Base-by-base conservation (phyloP, 129 eudicot species). In the Ambrosia artemisiifolia region DNA sequence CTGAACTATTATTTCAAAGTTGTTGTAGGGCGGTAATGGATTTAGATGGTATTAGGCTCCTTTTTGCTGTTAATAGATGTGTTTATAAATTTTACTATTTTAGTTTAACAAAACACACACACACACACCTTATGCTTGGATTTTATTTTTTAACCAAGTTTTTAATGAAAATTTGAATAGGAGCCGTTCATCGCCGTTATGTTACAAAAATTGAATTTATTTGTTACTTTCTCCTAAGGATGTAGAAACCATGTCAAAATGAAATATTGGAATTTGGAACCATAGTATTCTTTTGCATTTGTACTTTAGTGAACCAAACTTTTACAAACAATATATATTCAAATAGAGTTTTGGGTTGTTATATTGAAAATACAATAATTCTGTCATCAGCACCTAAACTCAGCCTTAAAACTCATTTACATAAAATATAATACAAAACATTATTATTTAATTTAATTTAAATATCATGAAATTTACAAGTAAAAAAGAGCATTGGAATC, bases 401-500 rank as follows among this genome's bases (percentile, higher is more conserved):
- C 24, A 55, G 36, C 36, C 63, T 57, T 28, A 57, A 57, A 57
- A 1, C 36, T 57, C 63, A 57, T 66, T 33, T 50, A 33, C 14
- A 17, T 33, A 47, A 40, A 44, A n/a, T 12, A 55, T 66, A 24
- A 46, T 57, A 66, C 34, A 66, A 16, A 12, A 67, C 36, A 67
- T 8, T n/a, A 24, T 24, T 24, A 24, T 24, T 24, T 24, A 24
- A 24, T 24, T 24, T 24, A 24, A 40, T 48, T 50, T 43, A 4
- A 44, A 42, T 17, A 30, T 42, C 66, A 44, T 65, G 60, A 57
- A 30, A 40, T 10, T 36, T 47, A 57, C 49, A 9, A 3, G 20
- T 10, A 43, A 67, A 20, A 59, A 42, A 7, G 48, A 56, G 63
- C 81, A 77, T 69, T 61, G 70, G 38, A 77, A 77, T 70, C 75